A percentile compares a stretch with the other conserved stretches of the same genome.
These are phyloP conservation scores for Chlamydomonas sphaeroides DNA, from an alignment of 139 green algal species.

Conservation along the genomic window DNA sequence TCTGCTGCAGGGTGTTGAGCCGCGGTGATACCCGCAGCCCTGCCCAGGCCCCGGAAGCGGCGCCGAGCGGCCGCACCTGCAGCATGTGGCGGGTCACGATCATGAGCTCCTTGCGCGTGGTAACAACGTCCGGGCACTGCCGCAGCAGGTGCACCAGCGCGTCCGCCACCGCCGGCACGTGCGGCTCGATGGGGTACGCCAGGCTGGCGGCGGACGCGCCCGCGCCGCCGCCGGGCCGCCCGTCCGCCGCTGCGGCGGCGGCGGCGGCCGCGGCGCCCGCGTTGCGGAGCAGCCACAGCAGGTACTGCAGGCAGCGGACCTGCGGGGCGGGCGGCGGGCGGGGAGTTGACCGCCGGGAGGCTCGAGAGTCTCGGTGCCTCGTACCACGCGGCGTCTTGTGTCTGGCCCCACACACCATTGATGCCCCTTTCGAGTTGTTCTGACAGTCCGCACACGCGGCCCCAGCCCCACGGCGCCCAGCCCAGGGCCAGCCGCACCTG, in stretches of 20 bases:
- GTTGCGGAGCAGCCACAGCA: conserved; percentile 20
- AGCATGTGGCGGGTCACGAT: conserved; percentile 59
- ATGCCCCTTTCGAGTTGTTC: too few relatives aligned
- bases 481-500: background rate
- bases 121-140: conserved; percentile 40
- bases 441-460: too few relatives aligned
- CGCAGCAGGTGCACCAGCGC: conserved; percentile 61
- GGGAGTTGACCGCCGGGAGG: too few relatives aligned
- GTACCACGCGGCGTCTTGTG: too few relatives aligned
- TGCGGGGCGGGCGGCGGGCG: background rate
- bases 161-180: conserved; percentile 20
- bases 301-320: conserved; percentile 32
- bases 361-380: too few relatives aligned
- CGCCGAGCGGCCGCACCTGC: too few relatives aligned
- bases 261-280: background rate
- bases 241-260: background rate
- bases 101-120: conserved; percentile 79
- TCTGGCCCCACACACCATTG: too few relatives aligned
- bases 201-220: background rate
- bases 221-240: background rate
- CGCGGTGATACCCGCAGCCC: too few relatives aligned
- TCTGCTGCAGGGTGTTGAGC: too few relatives aligned
- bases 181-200: conserved; percentile 31
- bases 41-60: too few relatives aligned
- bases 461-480: too few relatives aligned